Percentiles rank a stretch among this genome's conserved stretches.
Conservation (phyloP, 1,284 basidiomycete genomes). For the Quambalaria eucalypti region DNA sequence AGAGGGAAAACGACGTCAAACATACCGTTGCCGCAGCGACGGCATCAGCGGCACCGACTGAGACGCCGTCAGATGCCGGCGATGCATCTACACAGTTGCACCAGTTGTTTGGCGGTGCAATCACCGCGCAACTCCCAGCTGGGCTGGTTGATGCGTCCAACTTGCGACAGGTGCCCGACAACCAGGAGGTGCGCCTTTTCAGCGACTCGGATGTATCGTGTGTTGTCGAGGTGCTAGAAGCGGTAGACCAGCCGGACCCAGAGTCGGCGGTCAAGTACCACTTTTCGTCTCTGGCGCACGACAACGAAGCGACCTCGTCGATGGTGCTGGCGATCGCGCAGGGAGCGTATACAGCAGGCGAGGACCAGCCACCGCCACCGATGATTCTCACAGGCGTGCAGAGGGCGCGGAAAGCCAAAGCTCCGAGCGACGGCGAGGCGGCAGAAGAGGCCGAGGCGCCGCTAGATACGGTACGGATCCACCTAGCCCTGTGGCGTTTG, state of each 20-base stretch:
- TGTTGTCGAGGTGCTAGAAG: conserved; percentile 74
- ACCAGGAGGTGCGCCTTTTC: conserved; percentile 83
- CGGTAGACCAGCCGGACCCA: conserved; percentile 57
- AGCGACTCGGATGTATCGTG: conserved; percentile 63
- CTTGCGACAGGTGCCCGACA: conserved; percentile 88
- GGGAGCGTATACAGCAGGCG: not conserved
- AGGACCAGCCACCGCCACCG: conserved; percentile 16
- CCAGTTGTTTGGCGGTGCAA: conserved; percentile 62
- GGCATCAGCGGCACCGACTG: too few relatives aligned
- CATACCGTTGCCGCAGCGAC: too few relatives aligned
- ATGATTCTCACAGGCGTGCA: conserved; percentile 28
- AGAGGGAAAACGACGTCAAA: too few relatives aligned
- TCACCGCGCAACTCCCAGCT: conserved; percentile 58
- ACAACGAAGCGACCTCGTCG: conserved; percentile 65
- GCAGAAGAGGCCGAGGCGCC: too few relatives aligned
- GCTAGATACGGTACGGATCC: conserved; percentile 28
- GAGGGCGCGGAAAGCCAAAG: conserved; percentile 34
- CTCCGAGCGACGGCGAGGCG: too few relatives aligned
- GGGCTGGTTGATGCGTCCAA: conserved; percentile 71
- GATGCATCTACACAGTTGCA: too few relatives aligned
- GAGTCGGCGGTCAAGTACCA: conserved; percentile 61
- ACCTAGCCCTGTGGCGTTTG: conserved; percentile 36
- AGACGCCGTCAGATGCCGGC: not conserved
- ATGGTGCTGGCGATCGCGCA: conserved; percentile 53
- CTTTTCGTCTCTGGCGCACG: conserved; percentile 81